These are phyloP conservation scores for Jamesozyma spencerorum DNA, from an alignment of 805 yeast genomes.

Conservation along the genomic window DNA sequence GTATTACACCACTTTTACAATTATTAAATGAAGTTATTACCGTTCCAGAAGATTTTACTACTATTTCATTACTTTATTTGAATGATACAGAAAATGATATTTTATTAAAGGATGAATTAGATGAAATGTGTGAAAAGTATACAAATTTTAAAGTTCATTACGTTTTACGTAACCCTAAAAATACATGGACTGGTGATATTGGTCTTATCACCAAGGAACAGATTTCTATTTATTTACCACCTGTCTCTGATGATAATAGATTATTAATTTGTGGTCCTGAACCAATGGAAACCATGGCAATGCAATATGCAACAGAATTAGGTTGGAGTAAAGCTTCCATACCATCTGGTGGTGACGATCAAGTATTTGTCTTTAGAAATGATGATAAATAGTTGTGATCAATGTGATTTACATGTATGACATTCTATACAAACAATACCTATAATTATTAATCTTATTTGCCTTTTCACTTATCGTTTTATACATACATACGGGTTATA, in stretches of 20 bases:
- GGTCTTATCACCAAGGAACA: constrained; percentile 57
- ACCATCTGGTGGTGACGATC: constrained; percentile 3
- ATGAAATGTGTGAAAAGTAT: constrained; percentile 54
- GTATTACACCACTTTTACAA: constrained; percentile 84
- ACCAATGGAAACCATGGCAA: constrained; percentile 49
- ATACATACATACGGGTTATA: no score
- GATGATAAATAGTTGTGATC: no score
- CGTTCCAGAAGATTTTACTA: constrained; percentile 55
- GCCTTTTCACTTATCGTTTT: no score
- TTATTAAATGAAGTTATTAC: constrained; percentile 63
- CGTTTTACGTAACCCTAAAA: constrained; percentile 43
- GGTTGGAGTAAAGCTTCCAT: constrained; percentile 43
- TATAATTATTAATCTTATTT: no score
- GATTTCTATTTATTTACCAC: constrained; percentile 46
- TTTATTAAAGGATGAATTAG: constrained; percentile 60
- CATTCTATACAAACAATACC: no score
- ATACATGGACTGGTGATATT: constrained; percentile 45
- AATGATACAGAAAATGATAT: constrained; percentile 73
- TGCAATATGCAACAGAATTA: constrained; percentile 43
- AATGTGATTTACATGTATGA: neutral
- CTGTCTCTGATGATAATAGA: constrained; percentile 39
- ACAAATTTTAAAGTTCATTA: constrained; percentile 56
- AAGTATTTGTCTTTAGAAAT: constrained; percentile 5
- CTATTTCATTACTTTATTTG: constrained; percentile 55
- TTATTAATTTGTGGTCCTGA: constrained; percentile 70